phyloP scores from a whole-genome alignment of 352 stramenopile genomes.

The Phytopythium oedochilum region DNA sequence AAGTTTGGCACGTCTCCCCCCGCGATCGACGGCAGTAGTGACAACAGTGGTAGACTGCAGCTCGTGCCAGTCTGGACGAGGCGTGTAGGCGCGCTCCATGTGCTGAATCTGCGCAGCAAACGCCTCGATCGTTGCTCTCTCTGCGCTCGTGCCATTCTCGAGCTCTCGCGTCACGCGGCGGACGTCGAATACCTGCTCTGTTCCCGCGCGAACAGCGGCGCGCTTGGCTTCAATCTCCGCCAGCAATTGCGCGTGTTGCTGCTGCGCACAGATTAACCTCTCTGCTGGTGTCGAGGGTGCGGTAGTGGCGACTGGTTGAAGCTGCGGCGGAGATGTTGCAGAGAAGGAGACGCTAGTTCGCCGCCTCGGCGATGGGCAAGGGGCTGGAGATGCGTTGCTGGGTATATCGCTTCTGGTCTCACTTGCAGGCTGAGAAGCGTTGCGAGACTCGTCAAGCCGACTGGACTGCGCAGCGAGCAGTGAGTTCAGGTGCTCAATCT shows the following conservation, averaged over 20 bases:
- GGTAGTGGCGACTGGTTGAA: not conserved
- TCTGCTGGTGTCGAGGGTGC: not conserved
- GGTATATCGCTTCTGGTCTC: not conserved
- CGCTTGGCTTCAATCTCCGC: slow-evolving; percentile 1
- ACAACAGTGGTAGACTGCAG: slow-evolving; percentile 44
- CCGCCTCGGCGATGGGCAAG: not conserved
- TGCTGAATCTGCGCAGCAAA: slow-evolving; percentile 33
- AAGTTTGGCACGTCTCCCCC: slow-evolving; percentile 26
- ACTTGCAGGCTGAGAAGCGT: not conserved
- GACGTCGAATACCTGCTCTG: slow-evolving; percentile 61
- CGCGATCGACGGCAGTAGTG: slow-evolving; percentile 47
- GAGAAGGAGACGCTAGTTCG: not conserved
- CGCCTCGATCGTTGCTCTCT: slow-evolving; percentile 17
- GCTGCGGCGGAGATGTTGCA: not conserved
- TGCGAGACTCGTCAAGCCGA: not conserved
- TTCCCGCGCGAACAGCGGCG: slow-evolving; percentile 24
- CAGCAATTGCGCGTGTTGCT: slow-evolving; percentile 8
- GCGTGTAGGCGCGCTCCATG: slow-evolving; percentile 53
- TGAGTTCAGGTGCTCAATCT: slow-evolving; percentile 33
- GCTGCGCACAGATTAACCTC: not conserved
- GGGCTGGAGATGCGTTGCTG: not conserved
- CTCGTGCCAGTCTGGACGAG: slow-evolving; percentile 60
- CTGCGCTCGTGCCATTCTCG: slow-evolving; percentile 16
- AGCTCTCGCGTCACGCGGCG: slow-evolving; percentile 32
- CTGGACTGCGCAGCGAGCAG: slow-evolving; percentile 1